Evolutionary conservation across 2,329 filamentous ascomycete species (phyloP).

Genomic region (Aspergillus glaucus): DNA sequence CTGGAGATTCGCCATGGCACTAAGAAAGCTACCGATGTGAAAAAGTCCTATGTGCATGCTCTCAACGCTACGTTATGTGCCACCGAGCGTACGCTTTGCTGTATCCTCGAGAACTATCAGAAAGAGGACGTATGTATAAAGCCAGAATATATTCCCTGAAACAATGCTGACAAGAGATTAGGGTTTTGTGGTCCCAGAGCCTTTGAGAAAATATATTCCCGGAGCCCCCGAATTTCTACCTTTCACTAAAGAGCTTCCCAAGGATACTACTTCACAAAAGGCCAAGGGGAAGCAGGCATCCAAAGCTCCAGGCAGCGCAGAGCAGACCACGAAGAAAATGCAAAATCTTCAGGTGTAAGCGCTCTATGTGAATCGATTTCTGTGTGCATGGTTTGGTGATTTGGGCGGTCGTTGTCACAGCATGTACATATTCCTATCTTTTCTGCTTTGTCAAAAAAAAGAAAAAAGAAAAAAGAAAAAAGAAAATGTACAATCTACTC

Average conservation of each 20-base stretch:
- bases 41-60: slow-evolving; percentile 92
- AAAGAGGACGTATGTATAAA: slow-evolving; percentile 62
- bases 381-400: too few species aligned
- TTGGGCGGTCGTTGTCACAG: too few species aligned
- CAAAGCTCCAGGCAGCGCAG: slow-evolving; percentile 21
- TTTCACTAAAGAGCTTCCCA: slow-evolving; percentile 77
- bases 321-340: slow-evolving; percentile 35
- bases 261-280: slow-evolving; percentile 62
- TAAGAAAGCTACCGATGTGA: slow-evolving; percentile 76
- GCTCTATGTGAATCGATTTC: too few species aligned
- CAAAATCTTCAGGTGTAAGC: slow-evolving; percentile 35
- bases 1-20: slow-evolving; percentile 86
- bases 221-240: slow-evolving; percentile 84
- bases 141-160: not conserved
- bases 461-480: too few species aligned
- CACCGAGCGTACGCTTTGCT: slow-evolving; percentile 87
- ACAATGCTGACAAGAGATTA: slow-evolving; percentile 29
- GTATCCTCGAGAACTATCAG: slow-evolving; percentile 95
- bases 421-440: too few species aligned
- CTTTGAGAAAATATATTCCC: slow-evolving; percentile 81
- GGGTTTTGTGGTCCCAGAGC: slow-evolving; percentile 74
- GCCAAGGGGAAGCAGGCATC: slow-evolving; percentile 36
- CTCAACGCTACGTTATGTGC: slow-evolving; percentile 86
- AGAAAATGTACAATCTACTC: too few species aligned
- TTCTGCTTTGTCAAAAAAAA: too few species aligned